A percentile compares a stretch with the other conserved stretches of the same genome.
Conservation (phyloP, 2,329 filamentous ascomycete species). For the Venturia nashicola region DNA sequence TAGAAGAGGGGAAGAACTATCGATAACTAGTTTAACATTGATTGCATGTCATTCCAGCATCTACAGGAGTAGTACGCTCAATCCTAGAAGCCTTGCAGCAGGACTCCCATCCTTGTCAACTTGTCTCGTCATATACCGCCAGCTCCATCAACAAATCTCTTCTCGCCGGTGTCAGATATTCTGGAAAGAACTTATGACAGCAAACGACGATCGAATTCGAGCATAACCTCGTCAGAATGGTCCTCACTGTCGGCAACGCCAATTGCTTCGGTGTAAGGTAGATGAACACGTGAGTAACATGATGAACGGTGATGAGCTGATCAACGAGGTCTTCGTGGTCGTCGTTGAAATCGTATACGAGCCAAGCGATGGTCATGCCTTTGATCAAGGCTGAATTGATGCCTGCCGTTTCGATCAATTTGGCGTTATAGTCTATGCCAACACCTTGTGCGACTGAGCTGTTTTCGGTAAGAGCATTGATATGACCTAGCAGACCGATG, state of each 20-base stretch:
- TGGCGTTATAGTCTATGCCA: constrained; percentile 4
- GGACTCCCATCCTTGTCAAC: background rate
- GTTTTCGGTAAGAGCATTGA: background rate
- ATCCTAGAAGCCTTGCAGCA: background rate
- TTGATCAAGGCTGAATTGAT: constrained; percentile 2
- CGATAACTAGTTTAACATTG: background rate
- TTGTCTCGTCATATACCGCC: constrained; percentile 5
- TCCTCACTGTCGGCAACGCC: constrained; percentile 4
- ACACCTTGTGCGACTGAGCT: background rate
- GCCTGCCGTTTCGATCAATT: constrained; percentile 1
- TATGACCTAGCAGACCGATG: background rate
- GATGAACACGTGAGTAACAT: constrained; percentile 1
- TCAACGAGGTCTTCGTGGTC: background rate
- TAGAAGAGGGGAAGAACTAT: background rate
- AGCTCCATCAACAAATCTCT: constrained; percentile 1
- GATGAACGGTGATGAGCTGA: background rate
- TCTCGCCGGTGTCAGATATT: background rate
- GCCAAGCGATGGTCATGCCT: background rate
- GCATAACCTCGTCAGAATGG: background rate
- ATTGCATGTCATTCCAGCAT: background rate
- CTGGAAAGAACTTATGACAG: constrained; percentile 3
- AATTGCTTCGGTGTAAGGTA: constrained; percentile 2
- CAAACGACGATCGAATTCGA: background rate
- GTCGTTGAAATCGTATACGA: constrained; percentile 4
- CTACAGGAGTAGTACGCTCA: background rate